Evolutionary conservation across 257 asterid genomes (phyloP).

Genomic region (Nicotiana paniculata): DNA sequence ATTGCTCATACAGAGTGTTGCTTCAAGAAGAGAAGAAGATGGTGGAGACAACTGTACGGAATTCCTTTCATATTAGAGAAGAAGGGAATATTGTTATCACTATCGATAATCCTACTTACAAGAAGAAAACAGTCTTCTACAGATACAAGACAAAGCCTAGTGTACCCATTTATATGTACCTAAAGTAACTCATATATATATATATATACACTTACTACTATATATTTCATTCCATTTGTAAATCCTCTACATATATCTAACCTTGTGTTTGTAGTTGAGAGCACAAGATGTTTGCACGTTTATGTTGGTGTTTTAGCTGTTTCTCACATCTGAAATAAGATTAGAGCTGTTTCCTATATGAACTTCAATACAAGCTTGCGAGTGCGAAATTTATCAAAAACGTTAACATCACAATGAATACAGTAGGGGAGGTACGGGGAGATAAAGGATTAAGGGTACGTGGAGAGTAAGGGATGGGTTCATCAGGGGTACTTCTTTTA

Average conservation of each 20-base stretch:
- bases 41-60: slow-evolving; percentile 37
- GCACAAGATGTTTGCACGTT: too few species aligned
- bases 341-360: too few species aligned
- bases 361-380: too few species aligned
- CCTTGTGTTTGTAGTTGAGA: background rate
- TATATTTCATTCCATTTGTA: background rate
- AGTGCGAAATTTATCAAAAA: too few species aligned
- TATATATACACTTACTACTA: too few species aligned
- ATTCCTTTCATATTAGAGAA: slow-evolving; percentile 69
- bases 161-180: slow-evolving; percentile 45
- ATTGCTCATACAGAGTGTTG: slow-evolving; percentile 73
- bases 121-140: slow-evolving; percentile 61
- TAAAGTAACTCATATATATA: slow-evolving; percentile 10
- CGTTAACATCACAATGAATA: too few species aligned
- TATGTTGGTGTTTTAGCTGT: too few species aligned
- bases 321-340: too few species aligned
- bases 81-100: slow-evolving; percentile 65
- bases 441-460: too few species aligned
- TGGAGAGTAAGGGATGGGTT: too few species aligned
- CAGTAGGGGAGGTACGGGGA: too few species aligned
- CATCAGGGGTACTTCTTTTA: too few species aligned
- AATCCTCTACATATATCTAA: background rate
- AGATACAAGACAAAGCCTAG: slow-evolving; percentile 57
- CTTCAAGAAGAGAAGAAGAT: slow-evolving; percentile 55
- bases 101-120: slow-evolving; percentile 45